Evolutionary conservation across 2,329 filamentous ascomycete species (phyloP).

Genomic region (Exophiala lecanii-corni): DNA sequence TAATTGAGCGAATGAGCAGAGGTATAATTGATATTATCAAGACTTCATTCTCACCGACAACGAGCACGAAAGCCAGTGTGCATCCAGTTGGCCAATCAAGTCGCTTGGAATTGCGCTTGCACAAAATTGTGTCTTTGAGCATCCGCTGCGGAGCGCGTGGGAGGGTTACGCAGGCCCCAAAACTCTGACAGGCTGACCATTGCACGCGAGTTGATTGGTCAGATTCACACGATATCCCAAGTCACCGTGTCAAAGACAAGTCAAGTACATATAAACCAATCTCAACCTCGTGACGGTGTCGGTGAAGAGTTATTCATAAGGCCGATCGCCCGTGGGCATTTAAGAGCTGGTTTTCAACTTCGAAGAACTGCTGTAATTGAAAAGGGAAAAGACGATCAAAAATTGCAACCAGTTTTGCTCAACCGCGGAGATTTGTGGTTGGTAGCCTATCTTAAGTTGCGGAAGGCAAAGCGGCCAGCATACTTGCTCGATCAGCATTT

Average conservation of each 20-base stretch:
- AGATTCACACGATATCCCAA: not conserved
- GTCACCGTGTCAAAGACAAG: not conserved
- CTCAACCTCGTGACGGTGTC: not conserved
- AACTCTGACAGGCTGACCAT: slow-evolving; percentile 3
- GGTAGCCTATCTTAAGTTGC: not conserved
- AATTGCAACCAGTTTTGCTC: not conserved
- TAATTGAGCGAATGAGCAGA: not conserved
- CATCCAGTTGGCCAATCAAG: not conserved
- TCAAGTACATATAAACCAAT: not conserved
- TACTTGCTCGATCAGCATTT: not conserved
- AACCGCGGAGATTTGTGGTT: not conserved
- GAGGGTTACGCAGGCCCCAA: not conserved
- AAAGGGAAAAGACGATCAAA: not conserved
- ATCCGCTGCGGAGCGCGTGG: not conserved
- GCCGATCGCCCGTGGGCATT: not conserved
- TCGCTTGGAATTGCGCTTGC: not conserved
- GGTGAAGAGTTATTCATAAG: not conserved
- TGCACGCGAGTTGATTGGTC: slow-evolving; percentile 1
- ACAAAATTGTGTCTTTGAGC: not conserved
- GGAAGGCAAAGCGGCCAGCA: not conserved
- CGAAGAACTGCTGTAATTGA: not conserved
- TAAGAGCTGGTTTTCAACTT: not conserved
- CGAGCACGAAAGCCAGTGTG: too few relatives aligned
- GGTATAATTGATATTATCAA: not conserved
- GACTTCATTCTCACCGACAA: too few relatives aligned